phyloP scores from a whole-genome alignment of 169 alveolate genomes.

The Plasmodium reichenowi region DNA sequence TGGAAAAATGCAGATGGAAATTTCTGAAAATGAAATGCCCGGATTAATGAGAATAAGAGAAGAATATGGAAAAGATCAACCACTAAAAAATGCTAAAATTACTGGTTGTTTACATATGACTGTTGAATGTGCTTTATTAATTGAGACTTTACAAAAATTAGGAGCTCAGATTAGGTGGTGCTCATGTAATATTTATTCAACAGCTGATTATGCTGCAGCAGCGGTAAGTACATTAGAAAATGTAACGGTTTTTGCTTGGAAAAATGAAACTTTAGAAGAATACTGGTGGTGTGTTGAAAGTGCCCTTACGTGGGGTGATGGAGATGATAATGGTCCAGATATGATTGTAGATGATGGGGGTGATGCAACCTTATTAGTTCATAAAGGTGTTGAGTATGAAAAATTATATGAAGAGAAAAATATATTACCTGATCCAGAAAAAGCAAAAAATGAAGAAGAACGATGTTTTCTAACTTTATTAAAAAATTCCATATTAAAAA shows the following conservation, averaged over 20 bases:
- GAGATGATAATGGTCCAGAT: constrained; percentile 96
- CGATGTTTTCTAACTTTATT: constrained; percentile 85
- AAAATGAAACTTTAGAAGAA: constrained; percentile 95
- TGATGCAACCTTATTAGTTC: constrained; percentile 95
- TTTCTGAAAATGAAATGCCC: constrained; percentile 98
- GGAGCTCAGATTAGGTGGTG: constrained; percentile 99
- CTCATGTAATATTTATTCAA: constrained; percentile 97
- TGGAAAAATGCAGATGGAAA: constrained; percentile 94
- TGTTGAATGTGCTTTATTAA: constrained; percentile 86
- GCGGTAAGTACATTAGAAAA: constrained; percentile 91
- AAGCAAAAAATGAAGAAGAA: constrained; percentile 80
- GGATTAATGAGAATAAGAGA: constrained; percentile 95
- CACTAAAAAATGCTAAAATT: constrained; percentile 95
- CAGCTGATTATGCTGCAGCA: constrained; percentile 99
- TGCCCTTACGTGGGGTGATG: constrained; percentile 96
- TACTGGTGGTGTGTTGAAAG: constrained; percentile 98
- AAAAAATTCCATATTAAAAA: constrained; percentile 89
- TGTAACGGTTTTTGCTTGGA: constrained; percentile 98
- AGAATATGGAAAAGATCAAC: constrained; percentile 92
- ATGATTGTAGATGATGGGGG: constrained; percentile 99
- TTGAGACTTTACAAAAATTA: constrained; percentile 91
- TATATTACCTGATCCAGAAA: constrained; percentile 81
- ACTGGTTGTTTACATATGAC: constrained; percentile 99
- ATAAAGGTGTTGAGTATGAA: constrained; percentile 92
- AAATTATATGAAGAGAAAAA: constrained; percentile 79